These are phyloP conservation scores for Alternaria sp. DNA, from an alignment of 2,329 filamentous ascomycete species.

Conservation along the genomic window DNA sequence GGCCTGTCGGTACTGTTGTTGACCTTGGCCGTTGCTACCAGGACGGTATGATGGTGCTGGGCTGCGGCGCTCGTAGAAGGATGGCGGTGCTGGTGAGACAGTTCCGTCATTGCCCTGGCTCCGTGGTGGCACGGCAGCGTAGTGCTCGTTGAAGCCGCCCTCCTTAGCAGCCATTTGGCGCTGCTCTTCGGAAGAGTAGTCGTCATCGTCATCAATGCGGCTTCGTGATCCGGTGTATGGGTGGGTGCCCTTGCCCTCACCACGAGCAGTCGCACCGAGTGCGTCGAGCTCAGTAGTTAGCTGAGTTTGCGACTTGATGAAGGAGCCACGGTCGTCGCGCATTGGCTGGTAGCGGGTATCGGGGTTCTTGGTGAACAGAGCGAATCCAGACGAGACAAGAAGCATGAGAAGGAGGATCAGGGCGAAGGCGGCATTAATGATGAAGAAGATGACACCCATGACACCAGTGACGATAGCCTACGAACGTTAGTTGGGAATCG, in stretches of 20 bases:
- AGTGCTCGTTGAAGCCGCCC: slow-evolving; percentile 50
- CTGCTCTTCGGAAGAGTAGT: slow-evolving; percentile 61
- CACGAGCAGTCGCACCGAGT: slow-evolving; percentile 84
- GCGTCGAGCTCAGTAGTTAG: slow-evolving; percentile 90
- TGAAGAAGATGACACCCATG: slow-evolving; percentile 87
- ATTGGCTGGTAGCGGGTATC: slow-evolving; percentile 95
- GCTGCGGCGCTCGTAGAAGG: slow-evolving; percentile 45
- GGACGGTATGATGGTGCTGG: slow-evolving; percentile 46
- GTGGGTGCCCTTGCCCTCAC: slow-evolving; percentile 65
- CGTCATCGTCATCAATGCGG: slow-evolving; percentile 75
- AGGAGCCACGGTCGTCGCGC: slow-evolving; percentile 93
- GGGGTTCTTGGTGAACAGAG: slow-evolving; percentile 89
- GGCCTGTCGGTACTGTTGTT: slow-evolving; percentile 50
- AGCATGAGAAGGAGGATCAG: slow-evolving; percentile 84
- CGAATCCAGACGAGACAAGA: slow-evolving; percentile 76
- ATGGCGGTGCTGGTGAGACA: slow-evolving; percentile 43
- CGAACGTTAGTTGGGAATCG: slow-evolving; percentile 18
- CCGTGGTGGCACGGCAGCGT: slow-evolving; percentile 51
- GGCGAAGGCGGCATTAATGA: slow-evolving; percentile 84
- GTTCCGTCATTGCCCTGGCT: slow-evolving; percentile 49
- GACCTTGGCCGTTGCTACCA: slow-evolving; percentile 37
- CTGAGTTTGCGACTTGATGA: slow-evolving; percentile 94
- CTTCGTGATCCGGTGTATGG: slow-evolving; percentile 51
- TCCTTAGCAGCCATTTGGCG: slow-evolving; percentile 43
- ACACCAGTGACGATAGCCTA: slow-evolving; percentile 80